phyloP scores from a whole-genome alignment of 176 grass and related monocot species.

The Phragmites australis region DNA sequence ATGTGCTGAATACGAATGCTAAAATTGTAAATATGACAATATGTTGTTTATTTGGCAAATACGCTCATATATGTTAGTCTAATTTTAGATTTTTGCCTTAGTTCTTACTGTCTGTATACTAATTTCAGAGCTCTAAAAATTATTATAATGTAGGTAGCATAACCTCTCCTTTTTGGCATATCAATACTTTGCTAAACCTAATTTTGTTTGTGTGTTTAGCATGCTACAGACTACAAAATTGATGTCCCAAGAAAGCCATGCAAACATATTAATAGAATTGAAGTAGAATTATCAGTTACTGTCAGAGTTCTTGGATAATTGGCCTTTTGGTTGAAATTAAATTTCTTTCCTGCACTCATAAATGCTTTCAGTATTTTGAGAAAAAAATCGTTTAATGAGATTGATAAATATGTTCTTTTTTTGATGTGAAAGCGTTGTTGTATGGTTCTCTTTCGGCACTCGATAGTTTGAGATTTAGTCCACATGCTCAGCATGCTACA shows the following conservation, averaged over 20 bases:
- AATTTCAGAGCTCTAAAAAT: not conserved
- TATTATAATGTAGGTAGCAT: not conserved
- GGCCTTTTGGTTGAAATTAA: constrained; percentile 19
- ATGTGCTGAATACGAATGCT: too few relatives aligned
- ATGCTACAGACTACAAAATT: not conserved
- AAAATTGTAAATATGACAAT: too few relatives aligned
- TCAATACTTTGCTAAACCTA: constrained; percentile 9
- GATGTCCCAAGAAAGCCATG: not conserved
- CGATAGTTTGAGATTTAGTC: too few relatives aligned
- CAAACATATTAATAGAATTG: not conserved
- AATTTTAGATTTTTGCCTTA: too few relatives aligned
- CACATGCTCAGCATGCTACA: not conserved
- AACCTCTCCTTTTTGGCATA: not conserved
- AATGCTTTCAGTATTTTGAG: not conserved
- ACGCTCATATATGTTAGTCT: too few relatives aligned
- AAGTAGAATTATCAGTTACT: not conserved
- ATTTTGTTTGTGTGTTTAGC: not conserved
- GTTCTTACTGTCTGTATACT: not conserved
- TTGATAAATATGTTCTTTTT: not conserved
- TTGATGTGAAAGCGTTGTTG: not conserved
- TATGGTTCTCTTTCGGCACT: constrained; percentile 13
- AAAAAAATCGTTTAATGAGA: not conserved
- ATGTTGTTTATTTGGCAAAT: too few relatives aligned
- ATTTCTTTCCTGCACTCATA: not conserved
- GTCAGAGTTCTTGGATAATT: not conserved